Conservation (phyloP, 2,329 filamentous ascomycete genomes). For the Spiromastix sp. region DNA sequence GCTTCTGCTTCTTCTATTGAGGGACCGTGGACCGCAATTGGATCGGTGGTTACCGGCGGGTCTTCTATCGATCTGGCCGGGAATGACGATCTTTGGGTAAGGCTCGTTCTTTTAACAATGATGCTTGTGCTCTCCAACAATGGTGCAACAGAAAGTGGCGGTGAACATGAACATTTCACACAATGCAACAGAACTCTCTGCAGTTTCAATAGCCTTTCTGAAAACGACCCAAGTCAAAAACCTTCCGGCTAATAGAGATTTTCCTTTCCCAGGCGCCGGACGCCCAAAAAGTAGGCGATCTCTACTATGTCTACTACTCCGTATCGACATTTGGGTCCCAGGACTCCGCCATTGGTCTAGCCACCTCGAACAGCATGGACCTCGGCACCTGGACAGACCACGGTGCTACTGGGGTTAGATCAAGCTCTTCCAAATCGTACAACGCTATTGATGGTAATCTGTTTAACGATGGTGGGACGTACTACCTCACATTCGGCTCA, state of each 20-base stretch:
- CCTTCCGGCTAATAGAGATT: too few relatives aligned
- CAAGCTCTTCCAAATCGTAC: slow-evolving; percentile 33
- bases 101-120: slow-evolving; percentile 2
- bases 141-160: not conserved
- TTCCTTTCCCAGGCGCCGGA: slow-evolving; percentile 54
- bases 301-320: slow-evolving; percentile 57
- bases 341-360: slow-evolving; percentile 51
- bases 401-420: slow-evolving; percentile 27
- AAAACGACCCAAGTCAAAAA: too few relatives aligned
- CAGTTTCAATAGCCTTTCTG: too few relatives aligned
- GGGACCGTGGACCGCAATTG: slow-evolving; percentile 42
- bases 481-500: slow-evolving; percentile 53
- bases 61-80: slow-evolving; percentile 37
- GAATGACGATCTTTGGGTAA: slow-evolving; percentile 41
- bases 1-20: slow-evolving; percentile 37
- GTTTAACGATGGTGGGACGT: slow-evolving; percentile 30
- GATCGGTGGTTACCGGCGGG: slow-evolving; percentile 36
- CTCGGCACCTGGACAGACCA: slow-evolving; percentile 23
- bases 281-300: slow-evolving; percentile 44
- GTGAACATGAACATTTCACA: too few relatives aligned
- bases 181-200: too few relatives aligned
- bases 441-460: slow-evolving; percentile 54
- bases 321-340: slow-evolving; percentile 54
- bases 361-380: slow-evolving; percentile 37
- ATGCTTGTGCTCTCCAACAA: not conserved